phyloP scores from a whole-genome alignment of 2,329 filamentous ascomycete species.

The Botryotinia calthae region DNA sequence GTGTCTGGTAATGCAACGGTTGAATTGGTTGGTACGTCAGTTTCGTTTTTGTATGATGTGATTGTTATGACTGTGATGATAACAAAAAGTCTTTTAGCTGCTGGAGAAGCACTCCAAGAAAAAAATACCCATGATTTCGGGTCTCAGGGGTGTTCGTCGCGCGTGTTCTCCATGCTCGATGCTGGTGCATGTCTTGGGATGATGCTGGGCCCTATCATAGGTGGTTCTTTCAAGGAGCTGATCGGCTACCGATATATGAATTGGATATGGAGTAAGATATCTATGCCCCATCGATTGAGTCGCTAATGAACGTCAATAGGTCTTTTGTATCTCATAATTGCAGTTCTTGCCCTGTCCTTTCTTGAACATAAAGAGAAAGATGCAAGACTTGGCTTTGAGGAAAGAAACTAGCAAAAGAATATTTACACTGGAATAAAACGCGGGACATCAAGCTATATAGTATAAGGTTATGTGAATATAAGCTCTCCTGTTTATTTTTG shows the following conservation, averaged over 20 bases:
- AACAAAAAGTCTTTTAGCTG: background rate
- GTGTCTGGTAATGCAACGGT: background rate
- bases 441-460: background rate
- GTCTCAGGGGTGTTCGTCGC: background rate
- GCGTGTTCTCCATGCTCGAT: background rate
- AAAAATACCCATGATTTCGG: background rate
- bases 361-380: background rate
- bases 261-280: background rate
- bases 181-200: background rate
- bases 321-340: background rate
- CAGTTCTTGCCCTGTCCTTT: background rate
- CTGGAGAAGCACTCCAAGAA: background rate
- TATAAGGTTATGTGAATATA: background rate
- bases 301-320: background rate
- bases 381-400: background rate
- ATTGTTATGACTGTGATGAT: background rate
- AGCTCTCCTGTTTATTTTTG: background rate
- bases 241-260: constrained; percentile 2
- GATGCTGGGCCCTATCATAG: background rate
- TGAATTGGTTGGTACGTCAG: background rate
- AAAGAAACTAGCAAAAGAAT: background rate
- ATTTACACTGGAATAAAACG: background rate
- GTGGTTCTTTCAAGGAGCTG: background rate
- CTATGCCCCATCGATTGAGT: background rate
- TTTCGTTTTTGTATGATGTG: background rate